phyloP scores from a whole-genome alignment of 2,329 filamentous ascomycete genomes.

The Cordyceps fumosorosea region DNA sequence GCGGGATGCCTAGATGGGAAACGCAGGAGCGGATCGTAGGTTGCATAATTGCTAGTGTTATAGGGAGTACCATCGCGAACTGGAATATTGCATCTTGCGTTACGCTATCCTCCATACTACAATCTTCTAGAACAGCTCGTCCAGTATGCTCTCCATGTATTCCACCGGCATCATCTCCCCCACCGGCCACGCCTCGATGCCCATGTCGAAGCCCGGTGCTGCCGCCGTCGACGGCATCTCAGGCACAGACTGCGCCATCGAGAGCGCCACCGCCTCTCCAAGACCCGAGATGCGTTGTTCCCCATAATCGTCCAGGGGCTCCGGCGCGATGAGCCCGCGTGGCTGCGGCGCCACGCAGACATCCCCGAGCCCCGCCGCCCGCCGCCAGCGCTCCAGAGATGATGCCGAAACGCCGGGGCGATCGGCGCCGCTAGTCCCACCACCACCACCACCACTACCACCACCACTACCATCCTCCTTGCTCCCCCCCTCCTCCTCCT shows the following conservation, averaged over 20 bases:
- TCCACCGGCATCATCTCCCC: constrained; percentile 2
- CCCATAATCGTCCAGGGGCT: not conserved
- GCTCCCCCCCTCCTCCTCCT: constrained; percentile 2
- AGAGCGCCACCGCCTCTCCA: not conserved
- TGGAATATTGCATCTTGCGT: too few relatives aligned
- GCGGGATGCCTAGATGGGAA: too few relatives aligned
- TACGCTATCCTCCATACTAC: not conserved
- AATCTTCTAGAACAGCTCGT: not conserved
- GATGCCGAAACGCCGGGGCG: constrained; percentile 11
- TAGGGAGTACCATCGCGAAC: too few relatives aligned
- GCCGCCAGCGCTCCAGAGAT: constrained; percentile 8
- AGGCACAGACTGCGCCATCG: not conserved
- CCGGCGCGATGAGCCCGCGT: not conserved
- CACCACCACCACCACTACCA: not conserved
- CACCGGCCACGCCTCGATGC: not conserved
- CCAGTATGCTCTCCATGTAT: constrained; percentile 10
- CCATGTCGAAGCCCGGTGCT: not conserved
- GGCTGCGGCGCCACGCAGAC: not conserved
- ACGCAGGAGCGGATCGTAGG: too few relatives aligned
- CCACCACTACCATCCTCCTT: too few relatives aligned
- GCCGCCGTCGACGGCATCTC: not conserved
- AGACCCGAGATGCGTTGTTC: not conserved
- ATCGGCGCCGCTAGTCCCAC: not conserved
- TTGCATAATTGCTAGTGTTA: too few relatives aligned
- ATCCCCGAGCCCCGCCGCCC: not conserved